Base-by-base conservation (phyloP, 768 basidiomycete species). In the Amyloporia xantha region DNA sequence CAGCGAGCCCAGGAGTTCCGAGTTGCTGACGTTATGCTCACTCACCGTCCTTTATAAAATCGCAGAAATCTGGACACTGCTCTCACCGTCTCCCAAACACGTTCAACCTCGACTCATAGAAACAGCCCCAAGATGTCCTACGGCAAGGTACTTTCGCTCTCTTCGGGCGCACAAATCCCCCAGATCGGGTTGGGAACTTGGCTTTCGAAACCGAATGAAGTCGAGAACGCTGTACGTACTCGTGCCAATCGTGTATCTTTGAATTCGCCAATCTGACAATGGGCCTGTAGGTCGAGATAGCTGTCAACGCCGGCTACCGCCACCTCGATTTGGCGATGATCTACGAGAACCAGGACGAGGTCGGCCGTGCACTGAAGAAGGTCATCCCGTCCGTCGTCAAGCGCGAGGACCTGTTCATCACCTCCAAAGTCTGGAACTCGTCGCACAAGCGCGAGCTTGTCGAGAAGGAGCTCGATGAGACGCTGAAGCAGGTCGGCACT, bases 101-200 rank as follows among this genome's bases (percentile, higher is more conserved):
- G n/a, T n/a, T n/a, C n/a, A n/a, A n/a, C n/a, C n/a, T n/a, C n/a
- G n/a, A n/a, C n/a, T n/a, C n/a, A 45, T 24, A 19, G 9, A 33
- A 7, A 7, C 30, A 33, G 30, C 30, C n/a, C n/a, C n/a, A 33
- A 7, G 30, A 77, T 78, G 77, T 75, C 77, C 4, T 55, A 71
- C 49, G 58, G 58, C 37, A 71, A 71, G 50, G 43, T 50, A 9
- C 11, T 76, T 52, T 56, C 64, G 13, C 69, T 81, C 53, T 66
- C 68, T 56, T 71, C 68, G 47, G 81, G 82, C 2, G 68, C 70
- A 35, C 55, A 65, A 44, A 71, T 92, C 55, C 88, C 86, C 27
- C 81, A 84, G 65, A 80, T 91, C 57, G 91, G 91, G 35, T 73
- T 91, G 30, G 91, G 90, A 4, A 90, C 88, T 15, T 91, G 87